Conservation (phyloP, 75 land plant genomes). For the Selaginella tamariscina region DNA sequence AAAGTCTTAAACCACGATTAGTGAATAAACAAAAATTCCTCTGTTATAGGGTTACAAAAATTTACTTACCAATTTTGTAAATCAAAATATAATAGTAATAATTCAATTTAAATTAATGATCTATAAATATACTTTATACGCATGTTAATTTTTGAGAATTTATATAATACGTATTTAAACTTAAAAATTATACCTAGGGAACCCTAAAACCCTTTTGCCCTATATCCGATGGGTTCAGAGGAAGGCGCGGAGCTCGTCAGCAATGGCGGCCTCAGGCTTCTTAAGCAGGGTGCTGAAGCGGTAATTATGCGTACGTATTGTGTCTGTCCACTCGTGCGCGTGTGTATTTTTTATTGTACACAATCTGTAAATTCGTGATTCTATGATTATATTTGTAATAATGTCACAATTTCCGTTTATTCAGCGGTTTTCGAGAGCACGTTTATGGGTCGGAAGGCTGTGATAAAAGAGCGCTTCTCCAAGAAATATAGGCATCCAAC, state of each 20-base stretch:
- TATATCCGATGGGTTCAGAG: not conserved
- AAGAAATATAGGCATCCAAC: slow-evolving; percentile 94
- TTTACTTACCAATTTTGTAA: too few species aligned
- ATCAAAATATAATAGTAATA: too few species aligned
- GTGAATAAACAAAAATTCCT: too few species aligned
- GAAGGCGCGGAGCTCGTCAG: not conserved
- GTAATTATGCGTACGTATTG: slow-evolving; percentile 34
- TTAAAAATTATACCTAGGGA: too few species aligned
- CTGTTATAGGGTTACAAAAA: too few species aligned
- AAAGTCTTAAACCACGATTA: too few species aligned
- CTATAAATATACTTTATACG: too few species aligned
- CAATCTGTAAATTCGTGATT: not conserved
- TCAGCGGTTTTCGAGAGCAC: slow-evolving; percentile 71
- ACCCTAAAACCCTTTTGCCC: too few species aligned
- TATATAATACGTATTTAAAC: too few species aligned
- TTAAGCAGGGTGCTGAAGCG: slow-evolving; percentile 98
- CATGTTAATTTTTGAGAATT: too few species aligned
- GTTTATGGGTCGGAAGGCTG: slow-evolving; percentile 63
- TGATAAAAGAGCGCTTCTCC: slow-evolving; percentile 81
- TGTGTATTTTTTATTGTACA: not conserved
- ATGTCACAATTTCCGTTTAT: not conserved
- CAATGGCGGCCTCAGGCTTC: slow-evolving; percentile 18
- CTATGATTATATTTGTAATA: slow-evolving; percentile 3
- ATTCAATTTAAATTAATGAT: too few species aligned
- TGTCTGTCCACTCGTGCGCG: not conserved